phyloP scores from a whole-genome alignment of 176 grass and related monocot species.

The Guadua angustifolia region DNA sequence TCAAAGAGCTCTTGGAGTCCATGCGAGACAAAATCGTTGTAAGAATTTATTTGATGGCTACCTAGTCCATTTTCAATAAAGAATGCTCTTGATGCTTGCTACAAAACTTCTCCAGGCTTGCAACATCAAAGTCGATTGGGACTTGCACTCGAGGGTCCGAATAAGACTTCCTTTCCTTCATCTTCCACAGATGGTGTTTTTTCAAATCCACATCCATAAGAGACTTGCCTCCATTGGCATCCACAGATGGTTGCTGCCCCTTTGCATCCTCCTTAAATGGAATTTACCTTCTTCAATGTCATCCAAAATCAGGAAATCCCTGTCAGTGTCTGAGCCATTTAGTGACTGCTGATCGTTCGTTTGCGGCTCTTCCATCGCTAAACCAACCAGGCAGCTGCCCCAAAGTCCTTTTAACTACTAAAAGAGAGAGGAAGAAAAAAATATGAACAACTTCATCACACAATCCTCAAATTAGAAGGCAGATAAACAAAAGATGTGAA shows the following conservation, averaged over 20 bases:
- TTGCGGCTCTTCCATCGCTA: conserved; percentile 18
- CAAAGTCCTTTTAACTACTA: not conserved
- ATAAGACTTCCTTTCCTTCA: conserved; percentile 29
- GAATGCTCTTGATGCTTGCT: conserved; percentile 67
- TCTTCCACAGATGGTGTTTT: conserved; percentile 19
- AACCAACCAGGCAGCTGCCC: not conserved
- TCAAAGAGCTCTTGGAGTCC: conserved; percentile 73
- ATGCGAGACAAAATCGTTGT: conserved; percentile 75
- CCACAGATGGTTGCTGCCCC: conserved; percentile 29
- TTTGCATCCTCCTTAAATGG: conserved; percentile 10
- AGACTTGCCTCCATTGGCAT: conserved; percentile 25
- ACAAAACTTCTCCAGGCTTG: conserved; percentile 72
- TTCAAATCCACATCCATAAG: conserved; percentile 44
- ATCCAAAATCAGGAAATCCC: conserved; percentile 46
- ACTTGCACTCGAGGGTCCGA: not conserved
- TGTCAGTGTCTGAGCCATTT: conserved; percentile 30
- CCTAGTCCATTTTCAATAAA: conserved; percentile 61
- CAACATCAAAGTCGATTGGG: conserved; percentile 35
- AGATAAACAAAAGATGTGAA: not conserved
- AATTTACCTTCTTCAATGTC: conserved; percentile 16
- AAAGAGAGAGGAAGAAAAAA: not conserved
- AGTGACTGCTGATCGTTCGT: conserved; percentile 17
- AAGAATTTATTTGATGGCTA: conserved; percentile 80
- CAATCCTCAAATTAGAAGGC: not conserved
- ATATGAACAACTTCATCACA: not conserved